A percentile compares a stretch with the other conserved stretches of the same genome.
phyloP scores from a whole-genome alignment of 345 rosid species.

The Eucalyptus viminalis region DNA sequence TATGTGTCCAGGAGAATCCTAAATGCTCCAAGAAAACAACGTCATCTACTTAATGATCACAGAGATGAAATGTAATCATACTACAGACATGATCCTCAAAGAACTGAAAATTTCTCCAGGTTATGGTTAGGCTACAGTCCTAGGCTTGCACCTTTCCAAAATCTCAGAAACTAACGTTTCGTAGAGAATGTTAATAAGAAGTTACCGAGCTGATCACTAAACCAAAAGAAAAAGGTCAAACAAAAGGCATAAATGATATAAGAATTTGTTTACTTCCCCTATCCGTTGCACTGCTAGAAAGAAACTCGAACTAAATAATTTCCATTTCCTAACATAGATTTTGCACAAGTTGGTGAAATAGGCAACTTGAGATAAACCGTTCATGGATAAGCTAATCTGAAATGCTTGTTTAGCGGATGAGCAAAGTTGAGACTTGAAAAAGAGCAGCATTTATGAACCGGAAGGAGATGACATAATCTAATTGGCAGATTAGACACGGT shows the following conservation, averaged over 20 bases:
- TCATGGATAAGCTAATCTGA: neutral
- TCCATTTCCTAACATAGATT: neutral
- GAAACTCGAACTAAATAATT: neutral
- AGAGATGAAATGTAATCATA: neutral
- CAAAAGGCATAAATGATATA: neutral
- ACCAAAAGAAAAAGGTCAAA: neutral
- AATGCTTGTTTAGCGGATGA: neutral
- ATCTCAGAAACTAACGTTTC: neutral
- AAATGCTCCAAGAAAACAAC: neutral
- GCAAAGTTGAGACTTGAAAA: neutral
- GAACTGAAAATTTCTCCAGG: neutral
- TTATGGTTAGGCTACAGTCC: neutral
- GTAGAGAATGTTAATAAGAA: neutral
- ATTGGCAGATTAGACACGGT: neutral
- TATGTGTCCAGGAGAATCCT: neutral
- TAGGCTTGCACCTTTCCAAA: neutral
- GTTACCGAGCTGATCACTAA: neutral
- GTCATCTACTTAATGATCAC: neutral
- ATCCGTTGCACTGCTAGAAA: neutral
- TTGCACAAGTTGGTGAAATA: neutral
- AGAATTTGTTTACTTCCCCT: neutral
- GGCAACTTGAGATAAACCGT: neutral
- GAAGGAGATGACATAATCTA: neutral
- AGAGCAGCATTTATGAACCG: neutral
- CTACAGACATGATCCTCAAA: neutral